phyloP scores from a whole-genome alignment of 441 rosid genomes.

The Capsella rubella region DNA sequence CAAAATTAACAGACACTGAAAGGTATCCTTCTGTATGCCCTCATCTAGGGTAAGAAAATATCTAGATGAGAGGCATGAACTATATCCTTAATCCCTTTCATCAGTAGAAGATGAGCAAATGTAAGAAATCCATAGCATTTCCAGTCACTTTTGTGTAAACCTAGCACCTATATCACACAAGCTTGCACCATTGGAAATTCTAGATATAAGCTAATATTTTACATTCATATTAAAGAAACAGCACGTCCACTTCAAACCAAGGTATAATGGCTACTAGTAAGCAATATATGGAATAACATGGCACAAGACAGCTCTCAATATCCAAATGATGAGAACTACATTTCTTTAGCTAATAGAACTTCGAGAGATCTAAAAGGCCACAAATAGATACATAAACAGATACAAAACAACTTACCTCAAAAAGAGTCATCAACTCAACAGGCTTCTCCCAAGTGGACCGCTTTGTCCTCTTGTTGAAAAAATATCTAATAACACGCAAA shows the following conservation, averaged over 20 bases:
- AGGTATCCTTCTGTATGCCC: constrained; percentile 10
- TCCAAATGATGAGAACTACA: constrained; percentile 11
- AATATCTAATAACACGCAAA: constrained; percentile 63
- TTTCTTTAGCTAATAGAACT: constrained; percentile 35
- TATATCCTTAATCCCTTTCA: constrained; percentile 16
- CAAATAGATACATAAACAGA: constrained; percentile 18
- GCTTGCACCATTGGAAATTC: constrained; percentile 26
- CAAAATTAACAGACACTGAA: constrained; percentile 20
- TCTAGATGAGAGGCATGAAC: constrained; percentile 27
- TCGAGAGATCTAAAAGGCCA: not conserved
- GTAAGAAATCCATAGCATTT: constrained; percentile 28
- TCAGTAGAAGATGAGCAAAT: constrained; percentile 27
- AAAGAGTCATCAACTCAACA: constrained; percentile 88
- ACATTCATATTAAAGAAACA: constrained; percentile 10
- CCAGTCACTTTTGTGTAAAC: constrained; percentile 21
- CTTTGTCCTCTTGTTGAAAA: constrained; percentile 84
- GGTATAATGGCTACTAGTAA: constrained; percentile 17
- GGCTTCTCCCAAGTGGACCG: constrained; percentile 99
- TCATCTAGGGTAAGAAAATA: constrained; percentile 17
- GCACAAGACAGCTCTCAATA: constrained; percentile 30
- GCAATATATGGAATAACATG: constrained; percentile 20
- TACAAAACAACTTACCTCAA: constrained; percentile 75
- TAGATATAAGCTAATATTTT: constrained; percentile 22
- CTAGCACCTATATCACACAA: constrained; percentile 28
- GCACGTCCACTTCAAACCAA: constrained; percentile 25